Percentiles rank a stretch among this genome's conserved stretches.
These are phyloP conservation scores for Quillaja saponaria DNA, from an alignment of 306 rosid genomes.

Conservation along the genomic window DNA sequence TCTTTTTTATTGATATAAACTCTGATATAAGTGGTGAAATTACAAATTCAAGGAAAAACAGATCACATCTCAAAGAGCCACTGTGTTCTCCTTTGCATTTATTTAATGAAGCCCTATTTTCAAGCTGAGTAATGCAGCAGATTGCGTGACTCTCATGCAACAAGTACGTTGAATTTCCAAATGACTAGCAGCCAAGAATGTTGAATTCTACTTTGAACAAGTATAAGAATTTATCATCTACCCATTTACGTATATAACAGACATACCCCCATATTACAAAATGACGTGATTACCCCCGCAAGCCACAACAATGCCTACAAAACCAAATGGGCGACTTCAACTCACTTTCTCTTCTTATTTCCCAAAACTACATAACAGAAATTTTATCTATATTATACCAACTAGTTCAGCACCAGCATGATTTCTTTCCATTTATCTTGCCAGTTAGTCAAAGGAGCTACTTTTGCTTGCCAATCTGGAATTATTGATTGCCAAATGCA, in stretches of 20 bases:
- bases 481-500: constrained; percentile 29
- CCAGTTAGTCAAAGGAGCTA: constrained; percentile 15
- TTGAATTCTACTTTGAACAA: constrained; percentile 37
- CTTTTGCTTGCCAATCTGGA: constrained; percentile 27
- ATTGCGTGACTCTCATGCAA: no score
- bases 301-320: constrained; percentile 37
- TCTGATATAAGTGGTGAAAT: constrained; percentile 24
- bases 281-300: constrained; percentile 31
- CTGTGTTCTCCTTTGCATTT: no score
- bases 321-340: constrained; percentile 38
- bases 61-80: no score
- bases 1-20: constrained; percentile 33
- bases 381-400: constrained; percentile 29
- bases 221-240: constrained; percentile 40
- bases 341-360: constrained; percentile 52
- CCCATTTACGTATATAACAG: constrained; percentile 25
- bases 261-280: constrained; percentile 51
- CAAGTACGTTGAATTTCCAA: no score
- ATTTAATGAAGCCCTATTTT: no score
- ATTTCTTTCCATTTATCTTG: constrained; percentile 33
- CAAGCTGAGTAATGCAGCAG: no score
- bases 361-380: constrained; percentile 44
- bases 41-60: no score
- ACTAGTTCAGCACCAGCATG: constrained; percentile 36
- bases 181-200: constrained; percentile 38